These are phyloP conservation scores for Aspergillus sp. DNA, from an alignment of 2,329 filamentous ascomycete species.

Conservation along the genomic window DNA sequence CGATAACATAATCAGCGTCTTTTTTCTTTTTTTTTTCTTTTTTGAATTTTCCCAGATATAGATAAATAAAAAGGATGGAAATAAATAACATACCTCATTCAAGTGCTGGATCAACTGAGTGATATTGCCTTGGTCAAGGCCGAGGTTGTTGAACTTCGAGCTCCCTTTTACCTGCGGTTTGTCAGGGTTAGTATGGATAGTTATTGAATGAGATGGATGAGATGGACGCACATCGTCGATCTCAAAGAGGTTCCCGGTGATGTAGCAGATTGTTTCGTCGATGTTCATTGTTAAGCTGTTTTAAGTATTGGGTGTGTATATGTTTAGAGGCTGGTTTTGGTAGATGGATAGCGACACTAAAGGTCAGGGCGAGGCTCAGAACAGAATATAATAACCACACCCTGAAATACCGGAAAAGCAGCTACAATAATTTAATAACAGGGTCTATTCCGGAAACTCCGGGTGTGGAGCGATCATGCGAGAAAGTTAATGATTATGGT, in stretches of 20 bases:
- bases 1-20: too few species aligned
- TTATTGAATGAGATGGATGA: neutral
- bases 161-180: neutral
- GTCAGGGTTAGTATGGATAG: too few species aligned
- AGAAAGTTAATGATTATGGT: neutral
- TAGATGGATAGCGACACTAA: too few species aligned
- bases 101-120: neutral
- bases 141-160: neutral
- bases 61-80: too few species aligned
- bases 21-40: too few species aligned
- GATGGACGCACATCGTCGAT: neutral
- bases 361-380: too few species aligned
- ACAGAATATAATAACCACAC: too few species aligned
- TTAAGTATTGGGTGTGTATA: neutral
- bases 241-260: neutral
- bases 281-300: neutral
- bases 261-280: neutral
- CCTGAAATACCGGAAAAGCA: too few species aligned
- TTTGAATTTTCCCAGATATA: neutral
- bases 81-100: neutral
- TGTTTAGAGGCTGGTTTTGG: too few species aligned
- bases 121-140: neutral
- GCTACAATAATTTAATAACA: neutral
- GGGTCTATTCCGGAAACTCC: neutral
- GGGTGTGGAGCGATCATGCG: neutral